phyloP scores from a whole-genome alignment of 495 filamentous ascomycete genomes.

The Aspergillus cristatus region DNA sequence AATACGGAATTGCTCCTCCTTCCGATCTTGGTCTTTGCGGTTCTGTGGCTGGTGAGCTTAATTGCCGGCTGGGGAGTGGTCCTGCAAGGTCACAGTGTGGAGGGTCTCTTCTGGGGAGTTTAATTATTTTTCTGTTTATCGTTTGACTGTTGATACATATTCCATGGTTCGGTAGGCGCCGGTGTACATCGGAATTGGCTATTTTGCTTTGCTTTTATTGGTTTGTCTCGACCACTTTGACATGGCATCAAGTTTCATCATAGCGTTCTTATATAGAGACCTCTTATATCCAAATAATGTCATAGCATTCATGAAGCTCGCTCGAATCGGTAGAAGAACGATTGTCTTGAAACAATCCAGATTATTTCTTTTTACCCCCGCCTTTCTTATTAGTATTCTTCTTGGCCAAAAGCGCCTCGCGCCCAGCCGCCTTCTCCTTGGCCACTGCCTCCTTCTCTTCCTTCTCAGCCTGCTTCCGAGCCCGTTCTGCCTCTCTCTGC shows the following conservation, averaged over 20 bases:
- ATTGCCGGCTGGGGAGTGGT: conserved; percentile 39
- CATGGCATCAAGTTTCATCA: conserved; percentile 1
- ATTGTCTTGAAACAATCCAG: neutral
- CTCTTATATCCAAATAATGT: conserved; percentile 1
- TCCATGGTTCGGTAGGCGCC: conserved; percentile 6
- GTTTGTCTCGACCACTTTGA: conserved; percentile 1
- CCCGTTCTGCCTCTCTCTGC: conserved; percentile 77
- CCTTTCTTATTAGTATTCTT: conserved; percentile 25
- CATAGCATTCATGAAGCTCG: too few species aligned
- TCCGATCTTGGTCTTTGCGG: conserved; percentile 49
- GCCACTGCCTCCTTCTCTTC: conserved; percentile 59
- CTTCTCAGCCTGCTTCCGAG: conserved; percentile 70
- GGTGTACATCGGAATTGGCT: conserved; percentile 12
- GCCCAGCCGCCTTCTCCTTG: conserved; percentile 32
- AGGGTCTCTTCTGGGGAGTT: conserved; percentile 40
- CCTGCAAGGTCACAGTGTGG: conserved; percentile 33
- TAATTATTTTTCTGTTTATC: conserved; percentile 10
- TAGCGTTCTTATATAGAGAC: conserved; percentile 1
- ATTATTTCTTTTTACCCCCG: conserved; percentile 29
- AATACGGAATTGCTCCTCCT: conserved; percentile 62
- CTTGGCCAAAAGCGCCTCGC: conserved; percentile 27
- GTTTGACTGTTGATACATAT: conserved; percentile 1
- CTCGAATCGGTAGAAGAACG: neutral
- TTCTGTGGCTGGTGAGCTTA: conserved; percentile 56
- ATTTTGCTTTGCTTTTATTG: conserved; percentile 6